Conservation (phyloP, 208 protist species). For the Novymonas esmeraldas region DNA sequence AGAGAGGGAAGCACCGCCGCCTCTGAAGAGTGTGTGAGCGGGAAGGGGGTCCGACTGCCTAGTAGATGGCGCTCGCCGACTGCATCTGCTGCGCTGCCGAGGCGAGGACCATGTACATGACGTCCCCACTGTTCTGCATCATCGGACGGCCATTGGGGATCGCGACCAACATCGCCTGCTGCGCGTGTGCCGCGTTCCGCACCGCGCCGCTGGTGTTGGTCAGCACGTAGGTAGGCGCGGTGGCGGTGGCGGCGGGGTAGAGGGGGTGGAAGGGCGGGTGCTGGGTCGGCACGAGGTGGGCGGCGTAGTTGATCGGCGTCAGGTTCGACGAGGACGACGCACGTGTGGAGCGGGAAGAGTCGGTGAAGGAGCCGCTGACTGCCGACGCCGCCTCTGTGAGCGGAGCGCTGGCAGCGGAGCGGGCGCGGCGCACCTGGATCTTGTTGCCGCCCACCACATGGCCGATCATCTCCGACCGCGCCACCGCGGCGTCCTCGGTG, state of each 20-base stretch:
- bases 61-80: constrained; percentile 24
- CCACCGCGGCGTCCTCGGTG: constrained; percentile 47
- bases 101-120: constrained; percentile 32
- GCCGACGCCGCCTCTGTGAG: constrained; percentile 24
- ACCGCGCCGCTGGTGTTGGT: background rate
- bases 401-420: constrained; percentile 36
- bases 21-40: background rate
- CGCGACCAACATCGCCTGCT: constrained; percentile 23
- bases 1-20: background rate
- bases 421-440: constrained; percentile 71
- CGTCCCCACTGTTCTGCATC: constrained; percentile 14
- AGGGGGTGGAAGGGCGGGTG: constrained; percentile 13
- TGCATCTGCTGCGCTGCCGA: constrained; percentile 23
- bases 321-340: constrained; percentile 5
- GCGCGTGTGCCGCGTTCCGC: background rate
- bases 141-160: constrained; percentile 22
- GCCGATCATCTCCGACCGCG: constrained; percentile 64
- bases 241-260: constrained; percentile 9
- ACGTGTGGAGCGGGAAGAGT: background rate
- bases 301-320: constrained; percentile 18
- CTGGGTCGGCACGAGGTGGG: constrained; percentile 10
- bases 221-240: constrained; percentile 15
- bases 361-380: background rate
- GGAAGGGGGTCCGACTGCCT: background rate
- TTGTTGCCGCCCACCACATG: constrained; percentile 54